A percentile compares a stretch with the other conserved stretches of the same genome.
Evolutionary conservation across 2,329 filamentous ascomycete genomes (phyloP).

Genomic region (Colletotrichum sojae): DNA sequence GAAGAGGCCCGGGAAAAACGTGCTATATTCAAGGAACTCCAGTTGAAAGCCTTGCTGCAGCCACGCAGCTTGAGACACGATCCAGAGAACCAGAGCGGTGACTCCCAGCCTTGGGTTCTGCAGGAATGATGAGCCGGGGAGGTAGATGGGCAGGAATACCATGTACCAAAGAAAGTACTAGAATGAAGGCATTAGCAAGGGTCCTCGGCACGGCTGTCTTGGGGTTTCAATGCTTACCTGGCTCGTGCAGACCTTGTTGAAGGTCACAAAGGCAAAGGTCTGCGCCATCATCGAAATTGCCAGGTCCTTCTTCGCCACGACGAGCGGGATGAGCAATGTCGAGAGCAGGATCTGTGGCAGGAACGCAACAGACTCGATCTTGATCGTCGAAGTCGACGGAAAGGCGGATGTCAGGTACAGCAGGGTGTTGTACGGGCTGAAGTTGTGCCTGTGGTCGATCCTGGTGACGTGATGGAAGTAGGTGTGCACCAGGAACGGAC

Average conservation of each 20-base stretch:
- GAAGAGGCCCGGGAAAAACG: constrained; percentile 90
- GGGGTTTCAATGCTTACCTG: constrained; percentile 73
- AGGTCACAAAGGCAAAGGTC: constrained; percentile 96
- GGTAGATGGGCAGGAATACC: constrained; percentile 91
- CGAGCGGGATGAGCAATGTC: constrained; percentile 80
- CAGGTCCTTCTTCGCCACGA: constrained; percentile 85
- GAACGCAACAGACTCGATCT: constrained; percentile 87
- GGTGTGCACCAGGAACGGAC: constrained; percentile 88
- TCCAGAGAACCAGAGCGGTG: constrained; percentile 78
- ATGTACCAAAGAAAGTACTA: constrained; percentile 99
- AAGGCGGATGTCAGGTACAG: constrained; percentile 87
- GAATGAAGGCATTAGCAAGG: constrained; percentile 35
- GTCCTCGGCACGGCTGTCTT: not conserved
- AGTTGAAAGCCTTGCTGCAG: constrained; percentile 81
- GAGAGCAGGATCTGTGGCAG: constrained; percentile 88
- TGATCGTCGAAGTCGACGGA: constrained; percentile 55
- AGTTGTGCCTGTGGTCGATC: constrained; percentile 97
- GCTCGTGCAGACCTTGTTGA: constrained; percentile 99
- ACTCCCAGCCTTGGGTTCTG: constrained; percentile 72
- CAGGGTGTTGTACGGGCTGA: constrained; percentile 94
- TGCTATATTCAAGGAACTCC: constrained; percentile 85
- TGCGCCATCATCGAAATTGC: constrained; percentile 91
- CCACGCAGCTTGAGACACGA: constrained; percentile 82
- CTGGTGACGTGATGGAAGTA: constrained; percentile 94
- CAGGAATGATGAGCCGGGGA: constrained; percentile 84